Conservation (phyloP, 116 monocot genomes). For the Iris pallida region DNA sequence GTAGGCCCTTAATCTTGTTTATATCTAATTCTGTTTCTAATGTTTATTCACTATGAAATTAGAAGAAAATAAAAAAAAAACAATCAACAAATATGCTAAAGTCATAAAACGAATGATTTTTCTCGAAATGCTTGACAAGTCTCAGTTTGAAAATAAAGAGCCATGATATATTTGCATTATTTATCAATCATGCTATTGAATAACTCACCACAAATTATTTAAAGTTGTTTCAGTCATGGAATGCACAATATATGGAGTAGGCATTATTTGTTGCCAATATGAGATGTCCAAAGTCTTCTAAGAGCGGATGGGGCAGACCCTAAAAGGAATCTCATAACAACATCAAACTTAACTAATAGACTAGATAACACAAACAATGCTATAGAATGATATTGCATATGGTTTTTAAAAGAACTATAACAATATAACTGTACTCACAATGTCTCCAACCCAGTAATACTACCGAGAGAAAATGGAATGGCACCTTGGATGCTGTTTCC, state of each 20-base stretch:
- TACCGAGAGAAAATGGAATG: slow-evolving; percentile 79
- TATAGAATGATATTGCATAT: background rate
- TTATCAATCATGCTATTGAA: too few relatives aligned
- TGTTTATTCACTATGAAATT: too few relatives aligned
- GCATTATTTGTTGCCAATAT: background rate
- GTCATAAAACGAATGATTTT: too few relatives aligned
- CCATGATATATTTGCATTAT: too few relatives aligned
- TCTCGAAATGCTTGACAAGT: too few relatives aligned
- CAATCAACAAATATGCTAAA: too few relatives aligned
- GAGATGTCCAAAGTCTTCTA: background rate
- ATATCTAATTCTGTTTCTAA: too few relatives aligned
- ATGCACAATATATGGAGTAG: background rate
- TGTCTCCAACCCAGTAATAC: slow-evolving; percentile 53
- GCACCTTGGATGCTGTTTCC: slow-evolving; percentile 75
- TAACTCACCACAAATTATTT: too few relatives aligned
- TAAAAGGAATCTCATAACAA: background rate
- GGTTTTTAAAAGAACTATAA: background rate
- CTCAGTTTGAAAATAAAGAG: too few relatives aligned
- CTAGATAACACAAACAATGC: background rate
- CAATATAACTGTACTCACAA: slow-evolving; percentile 53
- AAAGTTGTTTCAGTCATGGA: background rate
- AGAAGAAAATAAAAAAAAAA: too few relatives aligned
- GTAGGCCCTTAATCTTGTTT: too few relatives aligned
- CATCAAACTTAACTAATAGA: background rate
- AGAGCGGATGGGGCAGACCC: background rate